Base-by-base conservation (phyloP, 2,329 filamentous ascomycete genomes). In the Alternaria conjuncta region DNA sequence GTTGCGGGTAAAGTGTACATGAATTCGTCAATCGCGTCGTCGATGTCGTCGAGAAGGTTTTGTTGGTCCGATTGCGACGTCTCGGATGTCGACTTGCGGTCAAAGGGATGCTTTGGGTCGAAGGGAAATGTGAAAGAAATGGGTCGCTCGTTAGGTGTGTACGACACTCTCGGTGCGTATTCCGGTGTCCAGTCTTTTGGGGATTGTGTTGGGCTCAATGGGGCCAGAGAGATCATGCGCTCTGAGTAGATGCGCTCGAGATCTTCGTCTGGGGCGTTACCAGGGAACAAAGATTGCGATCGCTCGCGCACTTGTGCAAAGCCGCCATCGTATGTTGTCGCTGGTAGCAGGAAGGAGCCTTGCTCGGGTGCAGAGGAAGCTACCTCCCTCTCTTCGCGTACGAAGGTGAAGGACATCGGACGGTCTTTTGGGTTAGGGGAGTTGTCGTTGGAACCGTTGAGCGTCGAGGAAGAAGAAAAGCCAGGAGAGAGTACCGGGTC, bases 11-110 rank as follows among this genome's bases (percentile, higher is more conserved):
- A 61, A n/a, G 62, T 68, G 55, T 66, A 72, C 47, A 66, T 60
- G 47, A 70, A 73, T 50, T 73, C 69, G 23, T 74, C 71, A 43
- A 74, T 74, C 5, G 71, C 71, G 28, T 70, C 67, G 55, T 74
- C 71, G 30, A 74, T 74, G 8, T 74, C 65, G 15, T 70, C 61
- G 18, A 74, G 62, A 7, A 74, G 49, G 15, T 68, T 66, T 20
- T 68, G 62, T 32, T 68, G 65, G 6, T 60, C 57, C 7, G 57
- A 55, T 20, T 65, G 65, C 3, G 58, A 58, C 15, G 54, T 50
- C 18, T 63, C 61, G 15, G 61, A 57, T 2, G 57, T 64, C 10
- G 64, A 68, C 13, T 51, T 62, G 26, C 54, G 65, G 30, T 71
- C 67, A 36, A 74, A 74, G 1, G 65, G 59, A 10, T 60, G 56